These are phyloP conservation scores for Ophiostoma ips DNA, from an alignment of 2,329 filamentous ascomycete genomes.

Conservation along the genomic window DNA sequence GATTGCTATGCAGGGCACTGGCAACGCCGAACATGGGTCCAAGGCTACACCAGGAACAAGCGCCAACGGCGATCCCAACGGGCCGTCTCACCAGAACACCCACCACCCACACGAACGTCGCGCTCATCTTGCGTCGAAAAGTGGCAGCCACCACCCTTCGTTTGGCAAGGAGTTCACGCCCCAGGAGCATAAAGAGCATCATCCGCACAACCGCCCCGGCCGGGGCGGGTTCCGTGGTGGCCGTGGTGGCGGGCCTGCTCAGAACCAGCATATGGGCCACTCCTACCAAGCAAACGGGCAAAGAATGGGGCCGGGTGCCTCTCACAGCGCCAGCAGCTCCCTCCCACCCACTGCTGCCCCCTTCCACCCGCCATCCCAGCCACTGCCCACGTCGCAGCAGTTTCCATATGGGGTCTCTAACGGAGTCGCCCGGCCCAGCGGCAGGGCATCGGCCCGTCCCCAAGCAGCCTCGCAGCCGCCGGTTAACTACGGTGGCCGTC, in stretches of 20 bases:
- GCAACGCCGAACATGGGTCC: conserved; percentile 10
- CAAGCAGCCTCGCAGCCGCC: conserved; percentile 7
- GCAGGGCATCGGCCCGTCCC: conserved; percentile 2
- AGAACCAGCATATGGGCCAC: background rate
- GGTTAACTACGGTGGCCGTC: conserved; percentile 1
- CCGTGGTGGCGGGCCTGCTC: conserved; percentile 23
- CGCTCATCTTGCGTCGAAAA: conserved; percentile 1
- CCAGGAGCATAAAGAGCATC: conserved; percentile 17
- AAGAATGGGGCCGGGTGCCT: background rate
- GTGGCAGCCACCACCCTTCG: background rate
- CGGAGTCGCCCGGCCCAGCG: background rate
- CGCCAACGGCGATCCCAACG: background rate
- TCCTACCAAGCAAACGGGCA: background rate
- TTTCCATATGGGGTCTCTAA: background rate
- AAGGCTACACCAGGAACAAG: conserved; percentile 1
- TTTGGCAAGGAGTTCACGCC: conserved; percentile 14
- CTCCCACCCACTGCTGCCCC: conserved; percentile 17
- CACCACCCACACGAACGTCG: conserved; percentile 9
- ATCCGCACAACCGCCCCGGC: conserved; percentile 23
- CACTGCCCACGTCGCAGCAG: conserved; percentile 23
- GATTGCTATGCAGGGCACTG: conserved; percentile 17
- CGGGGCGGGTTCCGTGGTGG: conserved; percentile 32
- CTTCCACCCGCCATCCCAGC: conserved; percentile 32
- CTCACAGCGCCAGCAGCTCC: conserved; percentile 16
- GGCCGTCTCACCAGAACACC: background rate